Percentiles rank a stretch among this genome's conserved stretches.
Conservation (phyloP, 768 basidiomycete species). For the Amyloporia xantha region DNA sequence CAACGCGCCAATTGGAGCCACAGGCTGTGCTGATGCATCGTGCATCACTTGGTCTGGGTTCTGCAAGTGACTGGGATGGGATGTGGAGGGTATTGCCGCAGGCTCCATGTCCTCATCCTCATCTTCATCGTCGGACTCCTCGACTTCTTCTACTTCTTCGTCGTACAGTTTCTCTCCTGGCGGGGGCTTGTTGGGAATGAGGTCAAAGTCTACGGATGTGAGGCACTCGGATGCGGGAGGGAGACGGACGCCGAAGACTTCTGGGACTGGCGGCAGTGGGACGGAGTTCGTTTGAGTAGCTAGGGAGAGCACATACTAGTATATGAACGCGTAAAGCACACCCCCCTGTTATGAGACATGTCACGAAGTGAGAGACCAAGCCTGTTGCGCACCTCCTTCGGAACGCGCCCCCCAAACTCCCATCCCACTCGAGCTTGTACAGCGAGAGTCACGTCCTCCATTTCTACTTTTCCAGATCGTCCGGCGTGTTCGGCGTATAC, state of each 20-base stretch:
- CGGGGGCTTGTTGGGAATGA: conserved; percentile 79
- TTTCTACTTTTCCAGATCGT: conserved; percentile 68
- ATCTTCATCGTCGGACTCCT: conserved; percentile 65
- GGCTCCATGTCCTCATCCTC: conserved; percentile 67
- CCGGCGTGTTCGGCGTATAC: conserved; percentile 88
- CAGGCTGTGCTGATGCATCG: conserved; percentile 13
- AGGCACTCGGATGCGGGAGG: conserved; percentile 64
- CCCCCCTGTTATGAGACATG: too few relatives aligned
- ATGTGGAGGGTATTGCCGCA: conserved; percentile 43
- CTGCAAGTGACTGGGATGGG: too few relatives aligned
- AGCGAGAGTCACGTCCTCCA: conserved; percentile 76
- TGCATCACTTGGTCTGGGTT: conserved; percentile 8
- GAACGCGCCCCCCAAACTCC: conserved; percentile 86
- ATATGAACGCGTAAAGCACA: too few relatives aligned
- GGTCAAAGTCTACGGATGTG: conserved; percentile 78
- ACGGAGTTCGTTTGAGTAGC: conserved; percentile 79
- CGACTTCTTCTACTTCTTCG: conserved; percentile 77
- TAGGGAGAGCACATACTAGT: conserved; percentile 68
- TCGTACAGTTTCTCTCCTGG: conserved; percentile 70
- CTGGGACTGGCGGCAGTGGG: conserved; percentile 78
- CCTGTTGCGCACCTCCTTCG: conserved; percentile 63
- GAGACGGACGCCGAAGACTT: conserved; percentile 83
- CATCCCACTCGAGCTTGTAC: conserved; percentile 88
- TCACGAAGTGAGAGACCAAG: too few relatives aligned
- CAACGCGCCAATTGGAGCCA: conserved; percentile 40